Percentiles rank a stretch among this genome's conserved stretches.
Conservation (phyloP, 2,329 filamentous ascomycete genomes). For the Aspergillus jensenii region DNA sequence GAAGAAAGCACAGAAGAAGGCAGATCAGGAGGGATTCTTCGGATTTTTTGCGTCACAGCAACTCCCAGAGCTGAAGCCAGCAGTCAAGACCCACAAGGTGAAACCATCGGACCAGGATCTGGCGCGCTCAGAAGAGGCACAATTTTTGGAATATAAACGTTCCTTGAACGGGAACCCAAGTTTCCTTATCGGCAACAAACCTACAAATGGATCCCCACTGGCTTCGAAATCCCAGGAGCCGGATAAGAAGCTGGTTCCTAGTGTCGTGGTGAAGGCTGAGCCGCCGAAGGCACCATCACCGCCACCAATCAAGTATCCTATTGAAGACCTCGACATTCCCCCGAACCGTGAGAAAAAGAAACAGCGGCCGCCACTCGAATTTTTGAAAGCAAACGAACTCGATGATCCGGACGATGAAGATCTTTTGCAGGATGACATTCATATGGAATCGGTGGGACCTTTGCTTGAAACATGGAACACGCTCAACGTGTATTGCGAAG, state of each 20-base stretch:
- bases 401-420: slow-evolving; percentile 49
- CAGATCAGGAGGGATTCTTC: slow-evolving; percentile 50
- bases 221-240: slow-evolving; percentile 31
- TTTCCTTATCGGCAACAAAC: slow-evolving; percentile 35
- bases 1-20: slow-evolving; percentile 69
- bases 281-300: slow-evolving; percentile 62
- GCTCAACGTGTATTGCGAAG: slow-evolving; percentile 94
- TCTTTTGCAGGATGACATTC: slow-evolving; percentile 53
- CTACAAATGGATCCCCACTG: slow-evolving; percentile 28
- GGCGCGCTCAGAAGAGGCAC: slow-evolving; percentile 46
- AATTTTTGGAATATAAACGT: slow-evolving; percentile 50
- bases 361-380: slow-evolving; percentile 74
- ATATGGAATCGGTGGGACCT: slow-evolving; percentile 81
- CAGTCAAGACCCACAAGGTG: slow-evolving; percentile 66
- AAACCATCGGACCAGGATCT: slow-evolving; percentile 52
- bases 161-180: slow-evolving; percentile 46
- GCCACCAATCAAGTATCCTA: slow-evolving; percentile 86
- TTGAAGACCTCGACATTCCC: slow-evolving; percentile 84
- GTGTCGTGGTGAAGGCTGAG: slow-evolving; percentile 47
- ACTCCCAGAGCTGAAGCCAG: slow-evolving; percentile 72
- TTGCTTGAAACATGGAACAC: slow-evolving; percentile 94
- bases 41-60: slow-evolving; percentile 55
- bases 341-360: slow-evolving; percentile 62
- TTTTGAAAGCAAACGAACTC: slow-evolving; percentile 67
- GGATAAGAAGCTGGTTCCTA: slow-evolving; percentile 36